These are phyloP conservation scores for Naganishia kalamii DNA, from an alignment of 768 basidiomycete genomes.

Conservation along the genomic window DNA sequence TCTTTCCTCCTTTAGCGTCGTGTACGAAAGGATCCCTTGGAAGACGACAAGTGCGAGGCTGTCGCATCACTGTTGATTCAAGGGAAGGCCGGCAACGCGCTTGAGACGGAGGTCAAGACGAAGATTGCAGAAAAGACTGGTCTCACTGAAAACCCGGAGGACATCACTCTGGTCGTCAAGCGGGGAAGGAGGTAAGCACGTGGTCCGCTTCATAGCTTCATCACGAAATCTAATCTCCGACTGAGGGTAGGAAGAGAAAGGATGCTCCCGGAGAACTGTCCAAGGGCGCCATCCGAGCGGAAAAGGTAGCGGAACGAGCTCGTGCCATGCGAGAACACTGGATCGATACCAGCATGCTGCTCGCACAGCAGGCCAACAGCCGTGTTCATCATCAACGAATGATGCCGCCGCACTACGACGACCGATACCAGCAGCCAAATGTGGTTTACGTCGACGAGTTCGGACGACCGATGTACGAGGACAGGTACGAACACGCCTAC, in stretches of 20 bases:
- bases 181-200: conserved; percentile 29
- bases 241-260: conserved; percentile 24
- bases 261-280: conserved; percentile 42
- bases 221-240: neutral
- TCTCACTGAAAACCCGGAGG: conserved; percentile 26
- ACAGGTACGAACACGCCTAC: conserved; percentile 13
- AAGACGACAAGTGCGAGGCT: conserved; percentile 47
- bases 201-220: neutral
- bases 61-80: conserved; percentile 44
- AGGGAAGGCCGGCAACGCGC: conserved; percentile 38
- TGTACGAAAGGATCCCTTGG: conserved; percentile 43
- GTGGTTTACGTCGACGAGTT: conserved; percentile 8
- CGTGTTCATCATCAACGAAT: conserved; percentile 4
- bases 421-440: neutral
- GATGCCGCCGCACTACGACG: neutral
- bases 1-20: conserved; percentile 24
- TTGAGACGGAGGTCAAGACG: conserved; percentile 43
- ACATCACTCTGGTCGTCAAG: conserved; percentile 22
- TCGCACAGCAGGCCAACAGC: conserved; percentile 6
- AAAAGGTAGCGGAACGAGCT: conserved; percentile 38
- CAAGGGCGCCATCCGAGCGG: conserved; percentile 44
- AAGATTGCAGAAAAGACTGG: conserved; percentile 28
- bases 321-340: conserved; percentile 41
- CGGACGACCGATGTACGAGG: conserved; percentile 10
- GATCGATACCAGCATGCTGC: conserved; percentile 37